Evolutionary conservation across 495 filamentous ascomycete genomes (phyloP).

Genomic region (Xylaria bambusicola): DNA sequence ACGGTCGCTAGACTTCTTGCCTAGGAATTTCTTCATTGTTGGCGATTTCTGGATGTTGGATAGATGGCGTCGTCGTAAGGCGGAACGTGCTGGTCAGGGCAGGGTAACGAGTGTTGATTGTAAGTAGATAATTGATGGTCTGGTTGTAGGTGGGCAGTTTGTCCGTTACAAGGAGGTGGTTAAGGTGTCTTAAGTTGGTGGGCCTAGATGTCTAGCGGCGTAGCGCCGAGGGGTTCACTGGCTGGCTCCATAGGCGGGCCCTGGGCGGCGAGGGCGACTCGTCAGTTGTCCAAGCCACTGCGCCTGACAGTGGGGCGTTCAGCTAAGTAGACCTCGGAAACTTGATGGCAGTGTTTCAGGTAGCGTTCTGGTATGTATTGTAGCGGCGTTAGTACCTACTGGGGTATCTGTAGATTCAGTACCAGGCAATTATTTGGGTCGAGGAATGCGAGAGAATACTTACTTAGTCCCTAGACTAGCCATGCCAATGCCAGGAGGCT

Average conservation of each 20-base stretch:
- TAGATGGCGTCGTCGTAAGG: neutral
- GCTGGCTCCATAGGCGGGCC: conserved; percentile 8
- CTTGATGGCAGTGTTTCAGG: no score
- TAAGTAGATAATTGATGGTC: conserved; percentile 10
- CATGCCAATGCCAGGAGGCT: no score
- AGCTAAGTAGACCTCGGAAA: neutral
- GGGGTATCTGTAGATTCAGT: no score
- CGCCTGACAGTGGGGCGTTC: neutral
- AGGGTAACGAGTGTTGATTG: neutral
- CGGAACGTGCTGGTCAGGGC: neutral
- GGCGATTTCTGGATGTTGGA: conserved; percentile 12
- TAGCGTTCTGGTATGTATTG: no score
- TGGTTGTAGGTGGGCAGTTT: conserved; percentile 4
- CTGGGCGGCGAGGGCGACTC: conserved; percentile 5
- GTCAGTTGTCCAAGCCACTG: conserved; percentile 13
- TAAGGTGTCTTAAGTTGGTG: conserved; percentile 1
- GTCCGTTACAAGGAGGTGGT: conserved; percentile 1
- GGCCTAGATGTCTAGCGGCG: conserved; percentile 6
- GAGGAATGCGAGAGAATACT: no score
- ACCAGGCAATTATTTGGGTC: no score
- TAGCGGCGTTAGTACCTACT: no score
- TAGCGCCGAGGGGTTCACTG: neutral
- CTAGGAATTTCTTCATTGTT: conserved; percentile 65
- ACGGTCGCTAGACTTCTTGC: conserved; percentile 63
- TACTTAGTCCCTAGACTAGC: no score